These are phyloP conservation scores for Claviceps citrina DNA, from an alignment of 2,329 filamentous ascomycete species.

Conservation along the genomic window DNA sequence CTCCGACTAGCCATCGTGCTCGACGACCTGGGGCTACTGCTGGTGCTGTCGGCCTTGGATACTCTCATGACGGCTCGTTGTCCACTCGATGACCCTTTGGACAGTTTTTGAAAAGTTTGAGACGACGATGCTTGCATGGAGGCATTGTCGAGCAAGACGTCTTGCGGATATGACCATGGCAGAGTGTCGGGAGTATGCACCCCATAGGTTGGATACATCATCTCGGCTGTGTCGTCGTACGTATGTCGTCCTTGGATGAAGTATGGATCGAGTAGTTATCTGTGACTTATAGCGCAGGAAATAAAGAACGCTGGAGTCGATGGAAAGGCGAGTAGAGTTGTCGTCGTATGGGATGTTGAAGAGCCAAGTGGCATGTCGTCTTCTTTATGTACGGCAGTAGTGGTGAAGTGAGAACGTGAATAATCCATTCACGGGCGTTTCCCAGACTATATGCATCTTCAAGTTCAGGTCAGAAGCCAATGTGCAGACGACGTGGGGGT, in stretches of 20 bases:
- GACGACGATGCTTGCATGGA: slow-evolving; percentile 35
- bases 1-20: slow-evolving; percentile 33
- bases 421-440: no score
- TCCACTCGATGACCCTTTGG: slow-evolving; percentile 31
- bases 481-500: slow-evolving; percentile 1
- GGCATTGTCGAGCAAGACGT: slow-evolving; percentile 34
- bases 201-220: slow-evolving; percentile 19
- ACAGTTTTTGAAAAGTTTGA: slow-evolving; percentile 31
- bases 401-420: no score
- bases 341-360: neutral
- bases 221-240: neutral
- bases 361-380: neutral
- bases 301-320: no score
- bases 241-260: neutral
- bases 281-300: neutral
- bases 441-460: slow-evolving; percentile 8
- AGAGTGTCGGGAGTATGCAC: slow-evolving; percentile 13
- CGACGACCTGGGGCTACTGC: slow-evolving; percentile 49
- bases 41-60: slow-evolving; percentile 39
- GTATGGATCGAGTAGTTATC: no score
- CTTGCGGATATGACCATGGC: slow-evolving; percentile 16
- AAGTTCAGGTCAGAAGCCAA: slow-evolving; percentile 8
- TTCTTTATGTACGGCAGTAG: neutral
- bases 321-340: no score
- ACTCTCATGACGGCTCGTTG: slow-evolving; percentile 43